Conservation (phyloP, 305 asterid species). For the Nicotiana rustica region DNA sequence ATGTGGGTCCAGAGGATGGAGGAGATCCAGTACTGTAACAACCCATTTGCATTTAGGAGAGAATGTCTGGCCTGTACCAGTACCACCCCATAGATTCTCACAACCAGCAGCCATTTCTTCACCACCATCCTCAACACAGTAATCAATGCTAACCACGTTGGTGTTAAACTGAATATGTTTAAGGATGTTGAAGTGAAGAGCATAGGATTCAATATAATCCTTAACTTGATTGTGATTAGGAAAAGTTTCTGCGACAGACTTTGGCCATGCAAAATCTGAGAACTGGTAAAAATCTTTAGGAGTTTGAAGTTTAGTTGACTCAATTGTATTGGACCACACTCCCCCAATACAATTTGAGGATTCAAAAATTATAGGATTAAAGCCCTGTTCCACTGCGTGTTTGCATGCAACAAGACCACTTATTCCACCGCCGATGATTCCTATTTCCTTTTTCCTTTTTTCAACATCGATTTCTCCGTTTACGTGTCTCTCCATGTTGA, state of each 20-base stretch:
- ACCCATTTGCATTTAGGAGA: conserved; percentile 55
- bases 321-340: conserved; percentile 55
- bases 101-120: conserved; percentile 38
- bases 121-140: conserved; percentile 38
- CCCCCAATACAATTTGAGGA: conserved; percentile 51
- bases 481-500: not conserved
- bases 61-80: conserved; percentile 52
- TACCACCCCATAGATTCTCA: conserved; percentile 49
- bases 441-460: conserved; percentile 38
- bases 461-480: not conserved
- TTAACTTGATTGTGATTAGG: conserved; percentile 57
- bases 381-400: conserved; percentile 53
- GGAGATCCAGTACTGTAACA: conserved; percentile 49
- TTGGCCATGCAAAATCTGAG: conserved; percentile 70
- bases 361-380: conserved; percentile 58
- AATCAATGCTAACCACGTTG: conserved; percentile 53
- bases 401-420: conserved; percentile 73
- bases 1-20: conserved; percentile 38
- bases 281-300: conserved; percentile 61
- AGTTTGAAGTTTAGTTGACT: conserved; percentile 64
- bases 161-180: conserved; percentile 43
- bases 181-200: conserved; percentile 51
- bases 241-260: conserved; percentile 46
- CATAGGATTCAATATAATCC: conserved; percentile 58
- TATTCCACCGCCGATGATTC: conserved; percentile 64